A percentile compares a stretch with the other conserved stretches of the same genome.
These are phyloP conservation scores for Niveomyces coronatus DNA, from an alignment of 2,329 filamentous ascomycete species.

Conservation along the genomic window DNA sequence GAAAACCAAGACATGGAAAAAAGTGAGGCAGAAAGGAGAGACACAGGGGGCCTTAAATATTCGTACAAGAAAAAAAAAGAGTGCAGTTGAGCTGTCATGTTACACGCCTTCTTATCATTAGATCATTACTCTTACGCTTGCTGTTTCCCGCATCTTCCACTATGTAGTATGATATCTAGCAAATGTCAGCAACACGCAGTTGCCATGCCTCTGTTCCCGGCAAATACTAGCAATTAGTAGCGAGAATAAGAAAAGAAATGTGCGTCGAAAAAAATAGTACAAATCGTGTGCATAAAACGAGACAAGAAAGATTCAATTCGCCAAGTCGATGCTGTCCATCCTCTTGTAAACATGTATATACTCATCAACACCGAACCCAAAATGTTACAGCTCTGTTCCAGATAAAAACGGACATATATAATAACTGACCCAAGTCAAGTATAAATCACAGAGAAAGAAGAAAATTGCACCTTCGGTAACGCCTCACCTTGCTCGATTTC, in stretches of 20 bases:
- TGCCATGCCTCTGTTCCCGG: neutral
- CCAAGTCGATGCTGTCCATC: conserved; percentile 2
- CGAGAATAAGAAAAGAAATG: too few species aligned
- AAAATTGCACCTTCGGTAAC: neutral
- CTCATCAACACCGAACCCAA: neutral
- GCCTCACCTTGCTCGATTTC: neutral
- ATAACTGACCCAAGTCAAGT: neutral
- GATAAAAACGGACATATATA: neutral
- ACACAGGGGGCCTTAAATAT: too few species aligned
- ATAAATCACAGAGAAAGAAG: neutral
- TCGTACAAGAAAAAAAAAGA: too few species aligned
- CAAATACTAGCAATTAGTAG: neutral
- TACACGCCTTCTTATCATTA: too few species aligned
- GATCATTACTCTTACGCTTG: too few species aligned
- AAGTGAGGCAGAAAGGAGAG: too few species aligned
- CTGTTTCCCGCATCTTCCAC: too few species aligned
- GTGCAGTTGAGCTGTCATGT: too few species aligned
- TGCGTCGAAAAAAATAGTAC: too few species aligned
- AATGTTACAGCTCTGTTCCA: conserved; percentile 1
- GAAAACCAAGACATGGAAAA: too few species aligned
- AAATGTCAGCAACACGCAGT: too few species aligned
- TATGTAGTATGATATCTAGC: too few species aligned
- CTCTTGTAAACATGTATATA: neutral
- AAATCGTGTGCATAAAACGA: neutral
- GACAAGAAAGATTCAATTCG: neutral